Evolutionary conservation across 1,139 yeast genomes (phyloP), one percentile per base, ranked within the genome.

Genomic region (Pichiaceae sp.): DNA sequence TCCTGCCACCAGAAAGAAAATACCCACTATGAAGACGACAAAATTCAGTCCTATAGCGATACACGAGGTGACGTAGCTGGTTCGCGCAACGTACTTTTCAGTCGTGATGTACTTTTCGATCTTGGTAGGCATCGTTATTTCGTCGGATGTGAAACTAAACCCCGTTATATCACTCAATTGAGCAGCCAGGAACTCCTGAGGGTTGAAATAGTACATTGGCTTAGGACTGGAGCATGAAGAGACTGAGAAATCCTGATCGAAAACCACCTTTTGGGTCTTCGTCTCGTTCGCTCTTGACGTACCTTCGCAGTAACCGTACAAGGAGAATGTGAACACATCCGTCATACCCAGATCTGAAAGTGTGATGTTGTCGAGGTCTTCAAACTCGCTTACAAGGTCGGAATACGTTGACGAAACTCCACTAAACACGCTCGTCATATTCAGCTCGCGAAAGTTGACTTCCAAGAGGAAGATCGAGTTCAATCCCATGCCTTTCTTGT

Each of bases 301-400:
- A 18, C 89, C 91, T 47, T 69, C 63, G 57, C 94, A 83, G 60
- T 79, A 82, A 24, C 87, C 89, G 76, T 87, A 81, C 53, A 70
- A 66, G 33, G 86, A 76, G 30, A 80, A 62, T 14, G 78, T 67
- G 53, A 80, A 81, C 20, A 75, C 72, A 35, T 75, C 75, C 5
- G 82, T 63, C 24, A 81, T 58, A 1, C 85, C 84, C 32, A 75
- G 51, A 29, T 55, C 59, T 7, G 14, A 7, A 8, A 29, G 18
- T 7, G 24, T 7, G 24, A 21, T 21, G 9, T 21, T 7, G 8
- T 25, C 14, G 15, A 25, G 14, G 8, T 28, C 28, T 11, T 9
- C 11, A 5, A 48, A 38, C 23, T 49, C 42, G 11, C 43, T 45
- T n/a, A n/a, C n/a, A n/a, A n/a, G n/a, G 4, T 35, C 32, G 12